Evolutionary conservation across 2,329 filamentous ascomycete species (phyloP).

Genomic region (Aspergillaceae sp.): DNA sequence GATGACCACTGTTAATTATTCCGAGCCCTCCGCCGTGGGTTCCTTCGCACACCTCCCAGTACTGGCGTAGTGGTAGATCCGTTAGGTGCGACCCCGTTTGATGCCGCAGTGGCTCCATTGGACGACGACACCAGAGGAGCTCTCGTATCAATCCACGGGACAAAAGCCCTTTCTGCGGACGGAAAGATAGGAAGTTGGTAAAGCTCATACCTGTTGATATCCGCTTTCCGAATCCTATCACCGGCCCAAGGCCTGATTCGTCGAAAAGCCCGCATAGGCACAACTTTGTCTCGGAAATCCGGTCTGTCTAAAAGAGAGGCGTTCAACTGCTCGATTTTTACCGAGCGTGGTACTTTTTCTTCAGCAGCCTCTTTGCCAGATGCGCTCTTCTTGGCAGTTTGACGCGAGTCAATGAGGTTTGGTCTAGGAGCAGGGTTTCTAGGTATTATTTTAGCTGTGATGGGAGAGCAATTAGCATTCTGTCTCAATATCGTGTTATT

Average conservation of each 20-base stretch:
- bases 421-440: too few species aligned
- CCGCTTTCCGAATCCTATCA: not conserved
- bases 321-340: too few species aligned
- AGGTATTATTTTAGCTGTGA: not conserved
- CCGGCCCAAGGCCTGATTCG: conserved; percentile 1
- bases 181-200: not conserved
- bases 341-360: not conserved
- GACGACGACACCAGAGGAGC: not conserved
- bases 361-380: not conserved
- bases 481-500: not conserved
- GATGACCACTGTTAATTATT: too few species aligned
- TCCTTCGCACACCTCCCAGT: too few species aligned
- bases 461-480: not conserved
- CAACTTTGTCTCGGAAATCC: not conserved
- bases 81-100: too few species aligned
- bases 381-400: not conserved
- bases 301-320: too few species aligned
- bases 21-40: too few species aligned
- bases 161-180: not conserved
- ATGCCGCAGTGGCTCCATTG: too few species aligned
- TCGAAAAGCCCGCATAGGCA: not conserved
- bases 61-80: too few species aligned
- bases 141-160: not conserved
- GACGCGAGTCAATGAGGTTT: too few species aligned
- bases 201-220: not conserved